Base-by-base conservation (phyloP, 352 stramenopile species). In the Globisporangium polare region DNA sequence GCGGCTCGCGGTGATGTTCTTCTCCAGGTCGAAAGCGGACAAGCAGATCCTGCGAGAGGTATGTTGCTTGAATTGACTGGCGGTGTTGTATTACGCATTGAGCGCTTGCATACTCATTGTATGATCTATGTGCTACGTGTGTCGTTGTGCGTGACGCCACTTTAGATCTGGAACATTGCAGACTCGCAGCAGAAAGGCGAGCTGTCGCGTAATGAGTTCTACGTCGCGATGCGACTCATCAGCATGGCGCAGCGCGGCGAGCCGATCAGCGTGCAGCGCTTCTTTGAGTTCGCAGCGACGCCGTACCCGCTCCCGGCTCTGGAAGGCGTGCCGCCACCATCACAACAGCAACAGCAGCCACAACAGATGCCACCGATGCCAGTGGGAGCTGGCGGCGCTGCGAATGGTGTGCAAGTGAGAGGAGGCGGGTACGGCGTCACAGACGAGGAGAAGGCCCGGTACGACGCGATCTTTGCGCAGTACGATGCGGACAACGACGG, bases 401-500 rank as follows among this genome's bases (percentile, higher is more conserved):
- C 35, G n/a, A 26, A 39, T 37, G 53, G 53, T 7, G 24, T 5
- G 4, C 41, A 27, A 41, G 39, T 42, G 37, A 61, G 12, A 31
- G 52, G 62, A 17, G 67, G 65, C 20, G 37, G 63, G 10, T 98
- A 97, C 61, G 79, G 71, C n/a, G 78, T 98, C 64, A 92, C 81
- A 20, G 78, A 89, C 3, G 76, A 90, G 26, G 95, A 98, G 74
- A 94, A 92, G 63, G 69, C 76, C 20, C 83, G 92, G 2, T 98
- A 98, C 75, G 83, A 97, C 62, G 65, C 68, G 24, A 86, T 98
- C 22, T 98, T 98, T 73, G 84, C 89, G 24, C 77, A 96, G 54
- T 98, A 98, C 59, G 88, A 96, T 46, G 83, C 82, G 17, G 87
- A 97, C 69, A 69, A 68, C 18, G 92, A 98, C 67, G 87, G 88